Evolutionary conservation across 2,329 filamentous ascomycete genomes (phyloP), one percentile per base, ranked within the genome.

Genomic region (Drechslerella coelobrocha): DNA sequence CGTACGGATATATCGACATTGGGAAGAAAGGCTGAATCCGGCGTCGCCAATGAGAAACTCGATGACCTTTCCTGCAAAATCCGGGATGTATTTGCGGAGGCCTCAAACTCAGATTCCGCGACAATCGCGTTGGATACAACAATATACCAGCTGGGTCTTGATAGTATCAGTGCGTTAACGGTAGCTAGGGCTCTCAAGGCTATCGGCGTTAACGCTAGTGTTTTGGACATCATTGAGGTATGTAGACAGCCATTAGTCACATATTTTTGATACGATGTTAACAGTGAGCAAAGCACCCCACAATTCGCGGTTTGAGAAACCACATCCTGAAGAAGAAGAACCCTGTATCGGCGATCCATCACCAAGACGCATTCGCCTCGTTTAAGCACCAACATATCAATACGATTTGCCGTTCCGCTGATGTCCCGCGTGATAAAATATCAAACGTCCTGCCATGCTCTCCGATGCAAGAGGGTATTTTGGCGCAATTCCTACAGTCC

Each of bases 161-260:
- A 97, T 78, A 97, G 92, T 77, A 94, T 97, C 75, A 92, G 89
- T 69, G 90, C 91, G 0, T 83, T 86, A 14, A 92, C 96, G 76
- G 82, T 96, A 8, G 90, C 91, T 0, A 83, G 85, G 0, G 80
- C 83, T 24, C 81, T 97, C 14, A 85, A 88, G 17, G 84, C 82
- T 39, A 75, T 83, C 17, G 87, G 86, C 0, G 80, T 86, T 39
- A 76, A 78, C 0, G 78, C 92, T 0, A 85, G 86, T 0, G 87
- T 89, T 0, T 84, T 86, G 0, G 90, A 96, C 77, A 86, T 97
- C 12, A 84, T 97, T 59, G 87, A 89, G 75, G 82, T 79, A 76
- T 68, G 73, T n/a, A 19, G 7, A 14, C 17, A 8, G 12, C 12
- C 54, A 39, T 19, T 23, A 27, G 27, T 27, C 17, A 7, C 3